phyloP scores from a whole-genome alignment of 108 stramenopile species.

The Discostella pseudostelligera region DNA sequence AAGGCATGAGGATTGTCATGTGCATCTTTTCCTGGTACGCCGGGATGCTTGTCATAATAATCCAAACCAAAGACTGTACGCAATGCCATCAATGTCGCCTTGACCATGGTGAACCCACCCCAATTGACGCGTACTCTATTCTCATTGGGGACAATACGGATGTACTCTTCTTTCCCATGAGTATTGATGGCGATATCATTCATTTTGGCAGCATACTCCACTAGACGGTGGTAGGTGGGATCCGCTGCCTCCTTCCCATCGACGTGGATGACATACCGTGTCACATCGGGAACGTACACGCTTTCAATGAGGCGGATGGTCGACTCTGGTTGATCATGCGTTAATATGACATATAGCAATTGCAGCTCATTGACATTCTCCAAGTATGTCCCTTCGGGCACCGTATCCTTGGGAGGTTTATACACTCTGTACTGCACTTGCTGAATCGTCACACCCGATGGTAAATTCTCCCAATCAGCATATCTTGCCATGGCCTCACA shows the following conservation, averaged over 20 bases:
- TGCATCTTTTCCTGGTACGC: slow-evolving; percentile 26
- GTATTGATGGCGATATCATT: slow-evolving; percentile 26
- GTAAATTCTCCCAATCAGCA: slow-evolving; percentile 74
- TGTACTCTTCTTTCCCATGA: slow-evolving; percentile 38
- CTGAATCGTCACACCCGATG: slow-evolving; percentile 55
- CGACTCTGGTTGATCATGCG: slow-evolving; percentile 76
- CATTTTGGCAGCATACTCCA: slow-evolving; percentile 61
- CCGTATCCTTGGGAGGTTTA: slow-evolving; percentile 64
- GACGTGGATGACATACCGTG: slow-evolving; percentile 84
- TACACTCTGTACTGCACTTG: slow-evolving; percentile 74
- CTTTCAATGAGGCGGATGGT: slow-evolving; percentile 84
- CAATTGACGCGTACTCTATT: slow-evolving; percentile 88
- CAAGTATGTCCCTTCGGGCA: slow-evolving; percentile 63
- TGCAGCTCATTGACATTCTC: slow-evolving; percentile 61
- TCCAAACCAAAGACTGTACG: slow-evolving; percentile 50
- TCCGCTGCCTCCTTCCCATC: slow-evolving; percentile 80
- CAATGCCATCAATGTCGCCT: slow-evolving; percentile 87
- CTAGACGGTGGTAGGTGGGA: slow-evolving; percentile 57
- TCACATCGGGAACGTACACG: slow-evolving; percentile 61
- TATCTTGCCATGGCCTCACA: slow-evolving; percentile 45
- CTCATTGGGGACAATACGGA: slow-evolving; percentile 66
- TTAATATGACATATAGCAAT: slow-evolving; percentile 81
- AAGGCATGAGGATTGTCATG: slow-evolving; percentile 47
- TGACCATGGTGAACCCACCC: slow-evolving; percentile 94
- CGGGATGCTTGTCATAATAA: slow-evolving; percentile 53